Percentiles rank a stretch among this genome's conserved stretches.
phyloP scores from a whole-genome alignment of 306 rosid species.

The Medicago ruthenica region DNA sequence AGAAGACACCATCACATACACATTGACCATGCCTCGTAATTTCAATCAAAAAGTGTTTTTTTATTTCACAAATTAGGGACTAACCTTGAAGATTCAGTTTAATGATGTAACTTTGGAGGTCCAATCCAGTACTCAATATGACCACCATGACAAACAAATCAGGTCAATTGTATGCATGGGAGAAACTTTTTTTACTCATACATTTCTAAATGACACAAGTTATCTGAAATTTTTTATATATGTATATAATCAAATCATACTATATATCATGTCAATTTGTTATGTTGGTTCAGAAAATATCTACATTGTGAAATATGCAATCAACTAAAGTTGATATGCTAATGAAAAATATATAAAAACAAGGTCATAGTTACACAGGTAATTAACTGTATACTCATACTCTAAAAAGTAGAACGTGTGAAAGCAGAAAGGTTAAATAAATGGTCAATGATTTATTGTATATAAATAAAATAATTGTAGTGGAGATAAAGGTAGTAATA shows the following conservation, averaged over 20 bases:
- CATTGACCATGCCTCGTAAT: background rate
- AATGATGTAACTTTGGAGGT: background rate
- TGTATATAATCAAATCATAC: background rate
- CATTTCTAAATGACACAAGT: no score
- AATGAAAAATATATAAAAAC: background rate
- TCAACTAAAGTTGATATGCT: background rate
- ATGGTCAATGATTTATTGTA: background rate
- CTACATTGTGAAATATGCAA: background rate
- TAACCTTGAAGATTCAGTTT: background rate
- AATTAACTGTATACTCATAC: background rate
- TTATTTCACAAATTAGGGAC: background rate
- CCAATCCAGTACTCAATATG: background rate
- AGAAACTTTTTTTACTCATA: no score
- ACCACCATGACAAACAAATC: no score
- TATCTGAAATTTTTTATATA: no score
- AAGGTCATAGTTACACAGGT: background rate
- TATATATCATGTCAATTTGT: background rate
- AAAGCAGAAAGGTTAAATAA: background rate
- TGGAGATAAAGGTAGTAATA: constrained; percentile 2
- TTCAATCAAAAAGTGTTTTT: background rate
- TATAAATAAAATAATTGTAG: background rate
- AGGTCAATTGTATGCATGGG: no score
- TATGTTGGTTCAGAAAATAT: background rate
- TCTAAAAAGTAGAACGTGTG: background rate
- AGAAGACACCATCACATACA: constrained; percentile 3